phyloP scores from a whole-genome alignment of 169 alveolate genomes.

The Plasmodium billcollinsi region DNA sequence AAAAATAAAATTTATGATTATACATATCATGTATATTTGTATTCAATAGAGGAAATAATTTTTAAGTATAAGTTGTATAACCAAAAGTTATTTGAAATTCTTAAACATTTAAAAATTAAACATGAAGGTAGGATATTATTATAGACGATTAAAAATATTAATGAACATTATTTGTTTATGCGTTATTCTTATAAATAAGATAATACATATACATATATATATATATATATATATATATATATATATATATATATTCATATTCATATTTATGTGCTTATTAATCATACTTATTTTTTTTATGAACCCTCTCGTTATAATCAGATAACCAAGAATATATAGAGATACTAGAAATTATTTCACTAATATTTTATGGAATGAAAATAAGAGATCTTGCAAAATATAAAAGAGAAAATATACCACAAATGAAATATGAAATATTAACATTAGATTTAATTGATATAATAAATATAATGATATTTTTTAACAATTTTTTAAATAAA shows the following conservation, averaged over 20 bases:
- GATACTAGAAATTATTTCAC: constrained; percentile 41
- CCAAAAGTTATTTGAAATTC: constrained; percentile 31
- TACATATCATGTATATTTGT: constrained; percentile 4
- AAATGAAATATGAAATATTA: constrained; percentile 29
- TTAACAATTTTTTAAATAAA: constrained; percentile 55
- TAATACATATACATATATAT: too few species aligned
- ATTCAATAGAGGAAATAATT: constrained; percentile 45
- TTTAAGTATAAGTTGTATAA: constrained; percentile 53
- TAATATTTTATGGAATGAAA: constrained; percentile 39
- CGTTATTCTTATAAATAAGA: too few species aligned
- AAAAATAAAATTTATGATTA: not conserved
- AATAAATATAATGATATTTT: constrained; percentile 49
- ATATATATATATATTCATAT: not conserved
- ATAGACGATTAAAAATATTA: not conserved
- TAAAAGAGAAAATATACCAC: constrained; percentile 19
- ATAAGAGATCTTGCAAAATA: constrained; percentile 7
- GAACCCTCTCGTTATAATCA: not conserved
- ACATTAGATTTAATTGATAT: constrained; percentile 53
- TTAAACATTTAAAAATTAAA: constrained; percentile 2
- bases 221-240: too few species aligned
- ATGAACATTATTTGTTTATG: not conserved
- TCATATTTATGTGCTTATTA: constrained; percentile 1
- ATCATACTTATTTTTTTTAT: constrained; percentile 8
- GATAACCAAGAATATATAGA: constrained; percentile 24
- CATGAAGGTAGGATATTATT: constrained; percentile 20